Evolutionary conservation across 2,329 filamentous ascomycete genomes (phyloP).

Genomic region (Colletotrichum filicis): DNA sequence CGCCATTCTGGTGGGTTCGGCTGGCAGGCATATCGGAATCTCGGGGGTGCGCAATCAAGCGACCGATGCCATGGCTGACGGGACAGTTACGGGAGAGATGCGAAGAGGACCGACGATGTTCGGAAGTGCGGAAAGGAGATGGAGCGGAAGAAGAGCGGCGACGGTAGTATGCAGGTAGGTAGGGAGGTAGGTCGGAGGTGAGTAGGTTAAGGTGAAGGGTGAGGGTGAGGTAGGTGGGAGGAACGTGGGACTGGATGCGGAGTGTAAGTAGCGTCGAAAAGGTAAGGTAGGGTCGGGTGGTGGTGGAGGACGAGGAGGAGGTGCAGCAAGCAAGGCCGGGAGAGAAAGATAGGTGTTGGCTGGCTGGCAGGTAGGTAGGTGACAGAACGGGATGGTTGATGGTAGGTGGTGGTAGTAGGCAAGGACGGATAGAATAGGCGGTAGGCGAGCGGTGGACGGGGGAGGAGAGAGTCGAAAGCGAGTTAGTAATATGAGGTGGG

Average conservation of each 20-base stretch:
- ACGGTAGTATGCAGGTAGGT: neutral
- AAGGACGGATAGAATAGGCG: slow-evolving; percentile 1
- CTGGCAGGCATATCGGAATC: slow-evolving; percentile 58
- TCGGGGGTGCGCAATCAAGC: slow-evolving; percentile 38
- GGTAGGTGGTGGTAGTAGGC: slow-evolving; percentile 10
- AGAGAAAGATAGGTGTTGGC: neutral
- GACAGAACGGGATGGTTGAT: neutral
- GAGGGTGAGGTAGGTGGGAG: neutral
- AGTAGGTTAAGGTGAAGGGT: slow-evolving; percentile 9
- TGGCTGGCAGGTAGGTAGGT: neutral
- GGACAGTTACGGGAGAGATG: slow-evolving; percentile 30
- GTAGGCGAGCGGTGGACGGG: slow-evolving; percentile 7
- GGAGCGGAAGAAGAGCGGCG: slow-evolving; percentile 17
- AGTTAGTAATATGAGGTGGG: slow-evolving; percentile 35
- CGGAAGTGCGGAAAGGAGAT: slow-evolving; percentile 17
- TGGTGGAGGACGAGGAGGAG: neutral
- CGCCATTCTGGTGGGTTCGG: slow-evolving; percentile 61
- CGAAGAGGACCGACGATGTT: slow-evolving; percentile 25
- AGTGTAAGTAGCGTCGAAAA: slow-evolving; percentile 11
- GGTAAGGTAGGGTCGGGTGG: neutral
- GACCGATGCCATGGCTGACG: slow-evolving; percentile 51
- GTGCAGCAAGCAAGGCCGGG: slow-evolving; percentile 7
- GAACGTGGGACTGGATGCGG: slow-evolving; percentile 21
- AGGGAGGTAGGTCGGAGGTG: slow-evolving; percentile 1
- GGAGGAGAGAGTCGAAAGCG: slow-evolving; percentile 21